phyloP scores from a whole-genome alignment of 345 rosid species.

The Lenwebbia sp. region DNA sequence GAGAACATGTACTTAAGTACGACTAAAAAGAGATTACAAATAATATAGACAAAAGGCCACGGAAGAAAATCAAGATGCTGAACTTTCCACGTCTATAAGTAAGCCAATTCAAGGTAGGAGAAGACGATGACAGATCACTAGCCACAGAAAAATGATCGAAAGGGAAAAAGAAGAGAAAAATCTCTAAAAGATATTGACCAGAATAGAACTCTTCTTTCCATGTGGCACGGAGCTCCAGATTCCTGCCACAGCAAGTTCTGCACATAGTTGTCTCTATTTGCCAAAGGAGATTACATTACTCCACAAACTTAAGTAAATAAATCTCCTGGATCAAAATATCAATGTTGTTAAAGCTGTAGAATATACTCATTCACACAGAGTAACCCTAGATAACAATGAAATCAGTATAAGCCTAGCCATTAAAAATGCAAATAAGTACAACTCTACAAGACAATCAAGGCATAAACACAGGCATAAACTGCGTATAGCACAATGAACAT shows the following conservation, averaged over 20 bases:
- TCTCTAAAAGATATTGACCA: neutral
- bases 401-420: neutral
- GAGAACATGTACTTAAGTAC: neutral
- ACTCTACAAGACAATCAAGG: neutral
- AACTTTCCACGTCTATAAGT: neutral
- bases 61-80: neutral
- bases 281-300: neutral
- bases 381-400: neutral
- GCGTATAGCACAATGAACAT: neutral
- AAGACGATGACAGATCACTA: neutral
- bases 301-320: neutral
- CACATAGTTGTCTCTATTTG: neutral
- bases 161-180: neutral
- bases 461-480: neutral
- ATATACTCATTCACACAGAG: neutral
- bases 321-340: neutral
- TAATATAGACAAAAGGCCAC: neutral
- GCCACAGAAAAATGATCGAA: neutral
- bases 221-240: neutral
- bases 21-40: neutral
- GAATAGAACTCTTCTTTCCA: neutral
- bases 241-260: neutral
- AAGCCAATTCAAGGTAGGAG: neutral
- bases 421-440: neutral
- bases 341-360: neutral